phyloP scores from a whole-genome alignment of 1,284 basidiomycete genomes.

The Dichomitus squalens region DNA sequence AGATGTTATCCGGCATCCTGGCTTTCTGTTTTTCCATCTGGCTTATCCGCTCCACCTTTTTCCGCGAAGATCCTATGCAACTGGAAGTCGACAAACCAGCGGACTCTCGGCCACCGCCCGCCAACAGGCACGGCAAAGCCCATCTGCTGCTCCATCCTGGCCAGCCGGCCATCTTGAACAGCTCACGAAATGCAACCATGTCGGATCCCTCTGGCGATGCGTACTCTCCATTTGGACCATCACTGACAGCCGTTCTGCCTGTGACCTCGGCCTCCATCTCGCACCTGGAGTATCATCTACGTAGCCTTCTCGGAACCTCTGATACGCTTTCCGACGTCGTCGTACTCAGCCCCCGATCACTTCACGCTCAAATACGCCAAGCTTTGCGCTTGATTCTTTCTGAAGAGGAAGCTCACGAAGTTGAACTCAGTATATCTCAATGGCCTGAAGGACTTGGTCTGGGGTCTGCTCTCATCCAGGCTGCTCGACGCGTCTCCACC shows the following conservation, averaged over 20 bases:
- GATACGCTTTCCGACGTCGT: conserved; percentile 46
- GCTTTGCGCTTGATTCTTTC: conserved; percentile 39
- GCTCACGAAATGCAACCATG: neutral
- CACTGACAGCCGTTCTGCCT: conserved; percentile 53
- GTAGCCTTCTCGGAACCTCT: conserved; percentile 38
- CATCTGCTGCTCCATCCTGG: neutral
- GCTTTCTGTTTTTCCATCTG: conserved; percentile 8
- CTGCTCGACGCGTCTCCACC: conserved; percentile 41
- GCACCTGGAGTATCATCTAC: conserved; percentile 37
- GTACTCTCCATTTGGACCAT: conserved; percentile 6
- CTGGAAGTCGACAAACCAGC: neutral
- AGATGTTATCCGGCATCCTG: conserved; percentile 12
- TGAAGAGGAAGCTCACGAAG: conserved; percentile 31
- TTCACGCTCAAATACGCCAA: conserved; percentile 38
- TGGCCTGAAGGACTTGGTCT: conserved; percentile 35
- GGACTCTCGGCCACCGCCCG: neutral
- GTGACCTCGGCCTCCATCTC: conserved; percentile 41
- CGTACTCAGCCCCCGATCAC: conserved; percentile 46
- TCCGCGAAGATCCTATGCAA: neutral
- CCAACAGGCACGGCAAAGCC: neutral
- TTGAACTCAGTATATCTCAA: conserved; percentile 46
- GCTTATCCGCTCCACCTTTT: conserved; percentile 7
- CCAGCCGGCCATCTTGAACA: neutral
- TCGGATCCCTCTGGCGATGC: neutral
- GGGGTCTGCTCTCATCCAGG: conserved; percentile 36